Base-by-base conservation (phyloP, 768 basidiomycete species). In the Lactarius deliciosus region DNA sequence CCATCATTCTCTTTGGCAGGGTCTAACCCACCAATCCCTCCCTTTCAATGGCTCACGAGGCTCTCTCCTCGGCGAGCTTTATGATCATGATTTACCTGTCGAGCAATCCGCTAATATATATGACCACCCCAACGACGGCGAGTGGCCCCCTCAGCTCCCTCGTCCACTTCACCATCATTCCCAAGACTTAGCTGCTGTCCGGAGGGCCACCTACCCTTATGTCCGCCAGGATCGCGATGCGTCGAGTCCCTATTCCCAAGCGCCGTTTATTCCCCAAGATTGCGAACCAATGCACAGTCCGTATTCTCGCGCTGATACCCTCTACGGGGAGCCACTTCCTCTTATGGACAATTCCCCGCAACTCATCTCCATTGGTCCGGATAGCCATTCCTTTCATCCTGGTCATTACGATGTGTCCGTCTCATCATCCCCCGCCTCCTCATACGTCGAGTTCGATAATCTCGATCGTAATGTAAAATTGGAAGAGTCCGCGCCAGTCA, bases 201-300 rank as follows among this genome's bases (percentile, higher is more conserved):
- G 91, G 58, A 82, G 91, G 66, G 86, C 87, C 1, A 92, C 91
- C 0, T 91, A 85, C 76, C 91, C 91, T 56, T 88, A 86, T 73
- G 88, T 89, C 60, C 83, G 89, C 53, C 88, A 90, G 70, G 91
- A 93, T 76, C 81, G 83, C 64, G 81, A 82, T 60, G 82, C 84
- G 70, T 61, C 71, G 38, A 65, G 70, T 60, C 75, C 64, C 68
- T 79, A 73, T 80, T 80, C 72, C 76, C 80, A 65, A 74, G 78
- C 75, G 74, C 77, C 81, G 30, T 82, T 83, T 73, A 74, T 81
- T 66, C 76, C 69, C 75, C 77, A 76, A 63, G 79, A 81, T 68
- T 80, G 81, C 58, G 80, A 80, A 60, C 73, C 74, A 59, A 64
- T 73, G 64, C 61, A 69, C 56, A 68, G 73, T 61, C 72, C 75